Base-by-base conservation (phyloP, 2,329 filamentous ascomycete species). In the Tolypocladium ovalisporum region DNA sequence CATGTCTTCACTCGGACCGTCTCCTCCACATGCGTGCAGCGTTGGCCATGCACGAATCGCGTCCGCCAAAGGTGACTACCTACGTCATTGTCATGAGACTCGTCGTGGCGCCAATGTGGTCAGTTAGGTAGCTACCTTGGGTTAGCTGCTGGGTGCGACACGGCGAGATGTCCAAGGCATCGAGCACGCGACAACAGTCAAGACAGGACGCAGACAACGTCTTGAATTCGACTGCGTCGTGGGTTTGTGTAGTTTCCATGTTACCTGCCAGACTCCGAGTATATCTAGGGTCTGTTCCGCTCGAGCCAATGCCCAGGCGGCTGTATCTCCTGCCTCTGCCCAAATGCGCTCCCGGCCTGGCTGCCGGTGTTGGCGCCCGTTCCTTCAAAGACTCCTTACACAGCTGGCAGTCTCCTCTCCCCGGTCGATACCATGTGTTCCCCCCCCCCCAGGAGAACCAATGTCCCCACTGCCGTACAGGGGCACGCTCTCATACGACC, bases 191-290 rank as follows among this genome's bases (percentile, higher is more conserved):
- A n/a, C 19, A n/a, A 19, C 19, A 9, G 37, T 19, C 9, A 40
- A 6, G 36, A 17, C 36, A 19, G 37, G 17, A 7, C n/a, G 29
- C 29, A 36, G 35, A 37, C n/a, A 15, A 49, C 35, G n/a, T 27
- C 19, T 27, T 56, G 27, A 51, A 51, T 34, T 52, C 19, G 35
- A 15, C 29, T n/a, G 29, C 9, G 19, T n/a, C 47, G 29, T 51
- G 27, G 19, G 22, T 34, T 49, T 1, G 19, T 22, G 47, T 13
- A 34, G 32, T 52, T 40, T 44, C 56, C 58, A 56, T 57, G 42
- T 56, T 62, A 13, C 58, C 60, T 57, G 54, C 59, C 55, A 62
- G 62, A 62, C 61, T 60, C 60, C 61, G 51, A 58, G 49, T 59
- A 47, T 54, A 58, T 22, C 29, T 34, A 35, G 29, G 29, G 29